These are phyloP conservation scores for Triadica sebifera DNA, from an alignment of 345 rosid species.

Conservation along the genomic window DNA sequence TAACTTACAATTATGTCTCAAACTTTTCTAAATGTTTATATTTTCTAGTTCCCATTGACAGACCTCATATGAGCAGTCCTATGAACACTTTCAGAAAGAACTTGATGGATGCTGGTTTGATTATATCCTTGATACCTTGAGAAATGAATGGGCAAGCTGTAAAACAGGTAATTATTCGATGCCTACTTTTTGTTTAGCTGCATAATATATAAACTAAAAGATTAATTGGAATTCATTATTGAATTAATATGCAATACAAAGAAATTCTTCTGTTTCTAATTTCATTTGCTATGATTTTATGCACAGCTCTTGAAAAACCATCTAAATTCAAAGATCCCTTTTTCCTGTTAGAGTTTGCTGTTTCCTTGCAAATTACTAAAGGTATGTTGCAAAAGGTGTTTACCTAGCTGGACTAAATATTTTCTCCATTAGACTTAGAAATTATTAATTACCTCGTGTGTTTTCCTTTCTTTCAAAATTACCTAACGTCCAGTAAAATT, in stretches of 20 bases:
- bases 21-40: slow-evolving; percentile 54
- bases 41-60: slow-evolving; percentile 62
- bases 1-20: slow-evolving; percentile 6
- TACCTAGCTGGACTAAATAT: neutral
- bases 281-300: slow-evolving; percentile 15
- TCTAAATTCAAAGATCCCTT: slow-evolving; percentile 43
- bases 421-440: slow-evolving; percentile 1
- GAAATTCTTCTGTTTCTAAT: neutral
- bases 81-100: slow-evolving; percentile 44
- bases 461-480: neutral
- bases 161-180: slow-evolving; percentile 13
- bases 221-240: neutral
- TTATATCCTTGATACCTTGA: slow-evolving; percentile 11
- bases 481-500: neutral
- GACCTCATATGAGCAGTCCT: slow-evolving; percentile 48
- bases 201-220: neutral
- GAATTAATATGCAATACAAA: neutral
- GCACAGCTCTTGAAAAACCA: slow-evolving; percentile 50
- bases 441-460: neutral
- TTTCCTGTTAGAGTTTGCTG: slow-evolving; percentile 46
- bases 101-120: slow-evolving; percentile 66
- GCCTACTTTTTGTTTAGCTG: neutral
- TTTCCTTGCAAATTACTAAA: slow-evolving; percentile 25
- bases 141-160: slow-evolving; percentile 21
- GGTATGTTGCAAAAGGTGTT: slow-evolving; percentile 25